A percentile compares a stretch with the other conserved stretches of the same genome.
phyloP scores from a whole-genome alignment of 176 grass and related monocot species.

The Coix lacrymajobi region DNA sequence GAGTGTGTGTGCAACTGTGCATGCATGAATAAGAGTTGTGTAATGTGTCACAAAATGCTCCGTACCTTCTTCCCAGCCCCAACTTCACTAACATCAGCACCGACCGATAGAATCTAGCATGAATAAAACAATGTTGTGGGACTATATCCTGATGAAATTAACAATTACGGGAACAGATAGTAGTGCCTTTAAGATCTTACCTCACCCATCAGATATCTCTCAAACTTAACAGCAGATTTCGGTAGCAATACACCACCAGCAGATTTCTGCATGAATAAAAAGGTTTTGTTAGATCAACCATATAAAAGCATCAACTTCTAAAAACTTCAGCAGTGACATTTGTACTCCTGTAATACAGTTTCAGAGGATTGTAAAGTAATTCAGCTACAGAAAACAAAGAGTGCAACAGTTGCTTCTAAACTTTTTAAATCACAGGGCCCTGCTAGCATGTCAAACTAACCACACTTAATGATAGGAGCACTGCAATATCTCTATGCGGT shows the following conservation, averaged over 20 bases:
- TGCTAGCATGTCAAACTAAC: not conserved
- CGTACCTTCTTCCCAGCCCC: constrained; percentile 87
- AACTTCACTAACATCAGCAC: constrained; percentile 76
- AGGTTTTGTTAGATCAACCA: not conserved
- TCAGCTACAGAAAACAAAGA: not conserved
- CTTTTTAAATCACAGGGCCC: not conserved
- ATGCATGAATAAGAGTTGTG: not conserved
- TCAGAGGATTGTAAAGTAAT: not conserved
- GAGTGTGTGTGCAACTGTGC: not conserved
- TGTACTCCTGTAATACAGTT: not conserved
- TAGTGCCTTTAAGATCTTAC: constrained; percentile 26
- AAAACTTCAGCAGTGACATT: not conserved
- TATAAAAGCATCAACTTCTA: not conserved
- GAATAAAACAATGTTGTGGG: not conserved
- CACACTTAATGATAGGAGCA: not conserved
- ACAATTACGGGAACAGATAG: not conserved
- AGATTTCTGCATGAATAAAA: constrained; percentile 57
- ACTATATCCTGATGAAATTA: not conserved
- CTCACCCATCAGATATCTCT: constrained; percentile 95
- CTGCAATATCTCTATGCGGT: not conserved
- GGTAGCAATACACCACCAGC: constrained; percentile 77
- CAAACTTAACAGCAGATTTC: constrained; percentile 91
- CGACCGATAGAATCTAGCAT: constrained; percentile 78
- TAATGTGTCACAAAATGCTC: not conserved
- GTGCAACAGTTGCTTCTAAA: not conserved